Conservation (phyloP, 768 basidiomycete species). For the Mycena vitilis region DNA sequence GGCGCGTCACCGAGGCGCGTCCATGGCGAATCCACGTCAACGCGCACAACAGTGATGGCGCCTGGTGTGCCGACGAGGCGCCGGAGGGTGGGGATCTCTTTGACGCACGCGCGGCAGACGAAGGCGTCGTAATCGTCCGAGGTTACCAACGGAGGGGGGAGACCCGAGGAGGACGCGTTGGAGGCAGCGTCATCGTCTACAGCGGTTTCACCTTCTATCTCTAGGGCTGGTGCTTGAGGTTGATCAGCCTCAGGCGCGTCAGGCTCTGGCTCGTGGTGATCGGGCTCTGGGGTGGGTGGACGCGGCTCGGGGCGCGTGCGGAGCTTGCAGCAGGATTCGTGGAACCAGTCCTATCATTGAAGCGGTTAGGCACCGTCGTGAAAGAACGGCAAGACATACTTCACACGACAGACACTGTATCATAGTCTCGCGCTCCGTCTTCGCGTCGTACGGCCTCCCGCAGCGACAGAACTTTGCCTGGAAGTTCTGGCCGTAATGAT, state of each 20-base stretch:
- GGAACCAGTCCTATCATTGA: slow-evolving; percentile 82
- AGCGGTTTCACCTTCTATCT: not conserved
- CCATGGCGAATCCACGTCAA: slow-evolving; percentile 62
- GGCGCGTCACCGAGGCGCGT: slow-evolving; percentile 53
- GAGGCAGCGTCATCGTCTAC: slow-evolving; percentile 63
- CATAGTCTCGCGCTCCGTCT: slow-evolving; percentile 85
- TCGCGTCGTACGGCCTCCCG: slow-evolving; percentile 75
- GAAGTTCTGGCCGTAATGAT: slow-evolving; percentile 83
- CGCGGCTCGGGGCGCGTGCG: slow-evolving; percentile 70
- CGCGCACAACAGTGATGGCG: slow-evolving; percentile 73
- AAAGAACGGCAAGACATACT: slow-evolving; percentile 56
- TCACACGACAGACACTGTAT: slow-evolving; percentile 89
- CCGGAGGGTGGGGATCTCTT: slow-evolving; percentile 60
- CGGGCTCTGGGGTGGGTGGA: slow-evolving; percentile 50
- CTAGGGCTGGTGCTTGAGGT: not conserved
- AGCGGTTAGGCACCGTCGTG: too few relatives aligned
- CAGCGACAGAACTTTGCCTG: slow-evolving; percentile 80
- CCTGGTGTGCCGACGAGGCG: slow-evolving; percentile 78
- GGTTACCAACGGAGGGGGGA: slow-evolving; percentile 76
- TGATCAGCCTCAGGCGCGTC: not conserved
- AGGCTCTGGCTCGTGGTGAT: slow-evolving; percentile 1
- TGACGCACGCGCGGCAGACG: slow-evolving; percentile 79
- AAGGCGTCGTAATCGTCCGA: slow-evolving; percentile 81
- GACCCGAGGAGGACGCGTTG: slow-evolving; percentile 69
- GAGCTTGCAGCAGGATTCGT: slow-evolving; percentile 89